Evolutionary conservation across 345 rosid species (phyloP), one percentile per base, ranked within the genome.

Genomic region (Boechera stricta): DNA sequence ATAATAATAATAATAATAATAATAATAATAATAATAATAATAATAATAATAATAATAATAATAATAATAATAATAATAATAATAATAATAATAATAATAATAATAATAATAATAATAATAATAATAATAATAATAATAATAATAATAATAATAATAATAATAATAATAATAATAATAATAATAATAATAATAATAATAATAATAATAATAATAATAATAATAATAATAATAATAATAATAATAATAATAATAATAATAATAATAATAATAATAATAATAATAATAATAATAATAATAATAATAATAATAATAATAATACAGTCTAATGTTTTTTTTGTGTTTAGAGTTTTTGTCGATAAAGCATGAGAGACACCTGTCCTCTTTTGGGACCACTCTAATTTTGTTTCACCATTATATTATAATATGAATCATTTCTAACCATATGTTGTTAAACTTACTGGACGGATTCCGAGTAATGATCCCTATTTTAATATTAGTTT

Each of bases 311-410:
- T 56, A 45, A 10, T 63, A 64, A 56, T 65, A 16, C 6, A 71
- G 38, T 77, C 42, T 64, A 66, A 71, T 71, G 77, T 64, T 39
- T 70, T 29, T 15, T 72, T 65, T 58, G 56, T 29, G 63, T 55
- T 64, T 66, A 58, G 73, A 57, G 77, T 65, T 53, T 64, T 72
- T 51, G 62, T 77, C 77, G 77, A 72, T 74, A 73, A 78, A 72
- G 74, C 81, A 78, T 77, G 77, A 77, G 63, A 57, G 77, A 77
- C 81, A 77, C 81, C 72, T 77, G 81, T 72, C 76, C 55, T 31
- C 41, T 41, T 72, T 66, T 72, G 69, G 81, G 78, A 78, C 81
- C 81, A 78, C 58, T 73, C 73, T 66, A 10, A 68, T 49, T 72
- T 51, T 48, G 66, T 57, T 70, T 61, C 68, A 58, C 45, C 29